Conservation (phyloP, 1,284 basidiomycete species). For the Coniferiporia sulphurascens region DNA sequence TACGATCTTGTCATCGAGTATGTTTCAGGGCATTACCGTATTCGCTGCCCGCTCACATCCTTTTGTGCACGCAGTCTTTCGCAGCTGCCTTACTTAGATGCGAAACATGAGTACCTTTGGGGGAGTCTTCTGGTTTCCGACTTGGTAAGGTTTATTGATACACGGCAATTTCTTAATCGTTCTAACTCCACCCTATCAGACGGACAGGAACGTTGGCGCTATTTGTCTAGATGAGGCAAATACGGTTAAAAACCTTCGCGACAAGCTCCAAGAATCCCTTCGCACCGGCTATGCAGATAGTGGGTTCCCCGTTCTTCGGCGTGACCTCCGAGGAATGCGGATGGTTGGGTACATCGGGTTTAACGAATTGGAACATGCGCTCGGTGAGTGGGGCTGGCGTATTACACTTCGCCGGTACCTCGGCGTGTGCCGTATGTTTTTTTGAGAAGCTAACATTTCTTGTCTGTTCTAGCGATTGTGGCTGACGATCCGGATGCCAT, state of each 20-base stretch:
- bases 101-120: conserved; percentile 88
- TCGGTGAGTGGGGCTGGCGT: conserved; percentile 52
- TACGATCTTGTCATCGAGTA: conserved; percentile 93
- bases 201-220: conserved; percentile 55
- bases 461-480: conserved; percentile 52
- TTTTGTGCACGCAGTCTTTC: conserved; percentile 39
- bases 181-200: conserved; percentile 35
- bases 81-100: conserved; percentile 87
- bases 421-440: too few relatives aligned
- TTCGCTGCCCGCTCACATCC: background rate
- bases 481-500: conserved; percentile 66
- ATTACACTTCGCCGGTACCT: conserved; percentile 9
- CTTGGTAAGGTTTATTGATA: conserved; percentile 46
- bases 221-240: conserved; percentile 66
- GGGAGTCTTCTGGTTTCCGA: conserved; percentile 69
- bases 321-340: conserved; percentile 47
- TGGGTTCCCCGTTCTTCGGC: conserved; percentile 82
- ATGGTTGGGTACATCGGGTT: conserved; percentile 92
- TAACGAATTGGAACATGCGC: conserved; percentile 89
- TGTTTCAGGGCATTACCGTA: conserved; percentile 21
- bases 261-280: conserved; percentile 59
- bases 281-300: conserved; percentile 68
- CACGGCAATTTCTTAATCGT: background rate
- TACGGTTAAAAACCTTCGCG: conserved; percentile 65
- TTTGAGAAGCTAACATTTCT: too few relatives aligned